Evolutionary conservation across 2,329 filamentous ascomycete genomes (phyloP), one percentile per base, ranked within the genome.

Genomic region (Escovopsis sp.): DNA sequence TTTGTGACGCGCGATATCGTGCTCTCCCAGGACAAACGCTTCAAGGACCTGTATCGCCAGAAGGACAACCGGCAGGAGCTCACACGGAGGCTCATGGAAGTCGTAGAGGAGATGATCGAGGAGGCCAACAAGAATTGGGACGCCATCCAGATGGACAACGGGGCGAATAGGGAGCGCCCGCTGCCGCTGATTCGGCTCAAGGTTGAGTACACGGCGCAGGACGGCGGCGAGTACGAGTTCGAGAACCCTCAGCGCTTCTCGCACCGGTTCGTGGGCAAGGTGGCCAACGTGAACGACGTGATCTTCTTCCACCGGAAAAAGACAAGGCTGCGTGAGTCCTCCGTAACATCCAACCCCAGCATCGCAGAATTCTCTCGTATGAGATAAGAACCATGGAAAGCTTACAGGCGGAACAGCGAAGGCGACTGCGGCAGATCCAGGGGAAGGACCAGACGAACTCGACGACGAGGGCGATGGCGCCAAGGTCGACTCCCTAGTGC

Each of bases 241-340:
- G 90, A 96, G 54, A 98, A 98, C 41, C 87, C 90, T 0, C 90
- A 96, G 53, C 76, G 90, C 8, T 94, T 96, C 50, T 96, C 88
- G 0, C 93, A 93, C 52, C 73, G 86, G 3, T 98, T 96, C 46
- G 70, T 80, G 1, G 80, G 77, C n/a, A 82, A 76, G 49, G 88
- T 98, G 1, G 90, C 90, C 39, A 98, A 98, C 51, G 77, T 79
- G 9, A 92, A 87, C 45, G 90, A 98, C 47, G 85, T 98, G 1
- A 77, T 98, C 1, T 81, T 88, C 49, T 96, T 93, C 53, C 78
- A 94, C 55, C 75, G 84, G 37, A 94, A 88, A 59, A 96, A 94
- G 58, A 71, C 72, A n/a, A 58, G 55, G 2, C 50, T 52, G n/a
- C 49, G 55, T 52, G 46, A 35, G 52, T 44, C 1, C 4, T n/a